A percentile compares a stretch with the other conserved stretches of the same genome.
phyloP scores from a whole-genome alignment of 2,329 filamentous ascomycete genomes.

The Fusarium transvaalense region DNA sequence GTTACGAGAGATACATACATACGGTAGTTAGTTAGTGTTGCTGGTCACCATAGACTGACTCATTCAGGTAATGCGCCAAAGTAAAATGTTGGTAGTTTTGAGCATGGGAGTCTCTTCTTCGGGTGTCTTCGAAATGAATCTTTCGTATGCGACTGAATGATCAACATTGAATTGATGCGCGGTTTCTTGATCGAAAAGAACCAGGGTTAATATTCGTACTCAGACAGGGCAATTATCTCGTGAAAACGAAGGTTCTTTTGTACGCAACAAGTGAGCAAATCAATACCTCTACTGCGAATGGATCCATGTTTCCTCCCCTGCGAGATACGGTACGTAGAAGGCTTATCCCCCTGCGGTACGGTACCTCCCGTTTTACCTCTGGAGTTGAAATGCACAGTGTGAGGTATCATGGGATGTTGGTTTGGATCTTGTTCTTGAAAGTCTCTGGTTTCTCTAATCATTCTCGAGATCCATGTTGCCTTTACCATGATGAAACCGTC shows the following conservation, averaged over 20 bases:
- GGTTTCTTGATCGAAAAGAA: not conserved
- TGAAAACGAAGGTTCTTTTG: constrained; percentile 6
- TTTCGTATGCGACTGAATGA: not conserved
- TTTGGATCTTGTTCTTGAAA: not conserved
- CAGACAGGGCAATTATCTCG: not conserved
- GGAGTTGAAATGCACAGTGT: constrained; percentile 26
- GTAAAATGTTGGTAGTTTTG: not conserved
- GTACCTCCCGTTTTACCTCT: constrained; percentile 3
- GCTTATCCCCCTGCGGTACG: constrained; percentile 36
- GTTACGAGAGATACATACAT: constrained; percentile 14
- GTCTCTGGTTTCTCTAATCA: not conserved
- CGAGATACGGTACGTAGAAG: constrained; percentile 8
- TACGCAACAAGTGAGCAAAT: not conserved
- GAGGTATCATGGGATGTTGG: not conserved
- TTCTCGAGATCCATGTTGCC: not conserved
- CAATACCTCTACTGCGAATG: not conserved
- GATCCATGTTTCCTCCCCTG: constrained; percentile 11
- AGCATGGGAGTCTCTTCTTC: not conserved
- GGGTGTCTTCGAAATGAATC: not conserved
- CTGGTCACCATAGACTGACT: constrained; percentile 9
- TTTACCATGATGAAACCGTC: not conserved
- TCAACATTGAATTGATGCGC: not conserved
- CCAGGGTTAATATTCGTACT: constrained; percentile 5
- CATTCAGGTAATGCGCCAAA: constrained; percentile 3
- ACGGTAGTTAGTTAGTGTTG: not conserved